Evolutionary conservation across 2,329 filamentous ascomycete genomes (phyloP).

Genomic region (Herpotrichia juniperi): DNA sequence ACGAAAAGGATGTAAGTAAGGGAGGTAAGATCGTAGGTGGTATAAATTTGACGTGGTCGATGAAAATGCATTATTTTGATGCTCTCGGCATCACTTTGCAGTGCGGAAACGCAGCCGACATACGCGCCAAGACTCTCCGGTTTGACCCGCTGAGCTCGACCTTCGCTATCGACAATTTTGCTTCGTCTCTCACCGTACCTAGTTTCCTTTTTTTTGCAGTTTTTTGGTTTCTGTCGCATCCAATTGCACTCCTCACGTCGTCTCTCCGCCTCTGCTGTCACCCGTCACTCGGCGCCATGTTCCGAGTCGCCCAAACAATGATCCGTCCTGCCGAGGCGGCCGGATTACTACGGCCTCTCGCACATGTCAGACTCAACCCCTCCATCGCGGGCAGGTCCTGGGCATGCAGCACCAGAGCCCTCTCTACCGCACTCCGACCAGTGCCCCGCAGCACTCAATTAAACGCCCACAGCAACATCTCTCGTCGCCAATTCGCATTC

Average conservation of each 20-base stretch:
- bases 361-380: slow-evolving; percentile 43
- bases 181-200: background rate
- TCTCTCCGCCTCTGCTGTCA: slow-evolving; percentile 1
- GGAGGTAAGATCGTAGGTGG: no score
- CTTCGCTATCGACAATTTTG: background rate
- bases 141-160: background rate
- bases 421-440: slow-evolving; percentile 33
- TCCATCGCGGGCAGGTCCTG: slow-evolving; percentile 22
- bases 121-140: background rate
- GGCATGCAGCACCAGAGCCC: slow-evolving; percentile 24
- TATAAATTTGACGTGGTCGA: no score
- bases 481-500: slow-evolving; percentile 37
- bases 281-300: slow-evolving; percentile 29
- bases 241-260: slow-evolving; percentile 7
- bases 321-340: slow-evolving; percentile 44
- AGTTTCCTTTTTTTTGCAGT: background rate
- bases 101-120: background rate
- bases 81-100: background rate
- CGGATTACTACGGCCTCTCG: slow-evolving; percentile 36
- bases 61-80: background rate
- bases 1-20: no score
- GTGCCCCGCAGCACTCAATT: slow-evolving; percentile 23
- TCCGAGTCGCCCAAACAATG: slow-evolving; percentile 39
- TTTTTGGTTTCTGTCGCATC: background rate
- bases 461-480: slow-evolving; percentile 21